Evolutionary conservation across 2,329 filamentous ascomycete species (phyloP).

Genomic region (Didymella sp.): DNA sequence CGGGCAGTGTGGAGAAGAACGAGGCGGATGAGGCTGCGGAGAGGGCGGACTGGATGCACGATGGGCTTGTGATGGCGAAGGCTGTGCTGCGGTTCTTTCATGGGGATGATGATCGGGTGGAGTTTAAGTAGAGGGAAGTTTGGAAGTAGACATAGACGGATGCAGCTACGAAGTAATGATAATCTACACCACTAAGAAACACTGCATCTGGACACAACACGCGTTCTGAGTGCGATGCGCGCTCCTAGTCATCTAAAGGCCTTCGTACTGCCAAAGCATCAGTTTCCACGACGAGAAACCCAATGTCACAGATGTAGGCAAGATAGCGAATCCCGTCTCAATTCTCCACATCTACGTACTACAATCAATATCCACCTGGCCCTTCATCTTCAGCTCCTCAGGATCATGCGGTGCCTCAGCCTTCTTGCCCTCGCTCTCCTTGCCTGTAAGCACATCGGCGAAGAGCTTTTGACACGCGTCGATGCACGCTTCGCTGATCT

Average conservation of each 20-base stretch:
- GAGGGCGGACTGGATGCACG: constrained; percentile 43
- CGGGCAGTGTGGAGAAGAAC: constrained; percentile 49
- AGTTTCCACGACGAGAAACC: no score
- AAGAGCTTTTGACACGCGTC: constrained; percentile 28
- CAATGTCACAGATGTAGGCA: no score
- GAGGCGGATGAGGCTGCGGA: constrained; percentile 47
- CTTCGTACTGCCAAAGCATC: no score
- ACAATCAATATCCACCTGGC: constrained; percentile 23
- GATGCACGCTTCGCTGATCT: constrained; percentile 72
- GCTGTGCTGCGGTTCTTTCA: constrained; percentile 45
- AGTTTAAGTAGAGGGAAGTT: constrained; percentile 4
- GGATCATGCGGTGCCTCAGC: constrained; percentile 29
- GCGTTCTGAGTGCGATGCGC: no score
- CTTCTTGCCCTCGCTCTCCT: constrained; percentile 30
- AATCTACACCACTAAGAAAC: not conserved
- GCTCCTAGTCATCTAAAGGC: no score
- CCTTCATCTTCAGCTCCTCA: constrained; percentile 40
- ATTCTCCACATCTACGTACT: not conserved
- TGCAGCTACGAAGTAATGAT: not conserved
- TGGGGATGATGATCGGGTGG: constrained; percentile 39
- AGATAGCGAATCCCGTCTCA: no score
- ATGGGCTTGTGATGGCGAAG: constrained; percentile 39
- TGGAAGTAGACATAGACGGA: not conserved
- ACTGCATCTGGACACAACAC: no score
- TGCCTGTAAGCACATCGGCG: constrained; percentile 32